These are phyloP conservation scores for Pseudocercospora fijiensis DNA, from an alignment of 2,329 filamentous ascomycete genomes.

Conservation along the genomic window DNA sequence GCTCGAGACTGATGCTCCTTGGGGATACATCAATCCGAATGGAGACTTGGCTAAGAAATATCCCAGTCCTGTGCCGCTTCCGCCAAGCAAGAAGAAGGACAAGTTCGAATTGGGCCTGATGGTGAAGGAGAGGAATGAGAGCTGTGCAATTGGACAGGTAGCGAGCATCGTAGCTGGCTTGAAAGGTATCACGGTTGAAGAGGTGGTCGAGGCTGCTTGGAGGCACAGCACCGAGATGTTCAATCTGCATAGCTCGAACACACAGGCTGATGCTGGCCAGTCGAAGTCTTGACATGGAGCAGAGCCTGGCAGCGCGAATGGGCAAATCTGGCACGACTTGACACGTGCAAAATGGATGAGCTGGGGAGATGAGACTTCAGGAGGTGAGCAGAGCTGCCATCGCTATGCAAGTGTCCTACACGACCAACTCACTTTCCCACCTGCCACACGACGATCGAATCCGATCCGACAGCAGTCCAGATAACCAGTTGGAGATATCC, in stretches of 20 bases:
- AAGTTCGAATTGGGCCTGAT: slow-evolving; percentile 49
- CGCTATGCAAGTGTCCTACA: no score
- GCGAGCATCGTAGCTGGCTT: slow-evolving; percentile 52
- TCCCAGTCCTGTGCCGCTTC: slow-evolving; percentile 32
- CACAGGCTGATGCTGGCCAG: no score
- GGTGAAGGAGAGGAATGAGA: slow-evolving; percentile 56
- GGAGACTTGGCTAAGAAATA: slow-evolving; percentile 46
- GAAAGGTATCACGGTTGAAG: slow-evolving; percentile 46
- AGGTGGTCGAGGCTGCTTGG: slow-evolving; percentile 46
- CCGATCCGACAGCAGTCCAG: no score
- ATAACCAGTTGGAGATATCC: no score
- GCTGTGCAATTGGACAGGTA: slow-evolving; percentile 50
- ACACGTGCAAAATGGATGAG: no score
- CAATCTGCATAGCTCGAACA: neutral
- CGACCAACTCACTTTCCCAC: no score
- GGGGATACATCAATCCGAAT: slow-evolving; percentile 46
- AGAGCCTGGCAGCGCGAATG: no score
- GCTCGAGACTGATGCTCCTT: slow-evolving; percentile 52
- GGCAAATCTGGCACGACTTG: no score
- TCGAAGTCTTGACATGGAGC: no score
- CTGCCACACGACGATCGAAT: no score
- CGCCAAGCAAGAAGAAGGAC: slow-evolving; percentile 49
- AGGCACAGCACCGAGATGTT: slow-evolving; percentile 42
- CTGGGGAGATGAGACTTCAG: no score
- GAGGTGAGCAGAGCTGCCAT: no score